Percentiles rank a stretch among this genome's conserved stretches.
These are phyloP conservation scores for Chlorella vulgaris DNA, from an alignment of 139 green algal species.

Conservation along the genomic window DNA sequence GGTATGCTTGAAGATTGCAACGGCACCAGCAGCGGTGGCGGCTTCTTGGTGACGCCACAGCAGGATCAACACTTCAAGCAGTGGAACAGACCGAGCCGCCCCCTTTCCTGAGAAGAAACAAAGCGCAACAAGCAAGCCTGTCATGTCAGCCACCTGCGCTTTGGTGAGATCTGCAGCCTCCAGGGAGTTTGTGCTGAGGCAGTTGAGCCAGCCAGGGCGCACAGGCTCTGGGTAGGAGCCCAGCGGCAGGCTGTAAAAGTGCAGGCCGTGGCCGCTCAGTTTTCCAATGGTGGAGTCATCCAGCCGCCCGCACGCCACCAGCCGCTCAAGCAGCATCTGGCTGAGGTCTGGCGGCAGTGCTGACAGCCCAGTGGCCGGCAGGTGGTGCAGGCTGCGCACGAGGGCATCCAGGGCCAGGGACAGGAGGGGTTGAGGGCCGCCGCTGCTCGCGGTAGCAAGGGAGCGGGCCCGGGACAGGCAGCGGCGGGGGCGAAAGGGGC, in stretches of 20 bases:
- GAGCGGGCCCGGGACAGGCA: neutral
- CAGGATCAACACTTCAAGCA: no score
- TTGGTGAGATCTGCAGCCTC: slow-evolving; percentile 27
- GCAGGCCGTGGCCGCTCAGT: slow-evolving; percentile 15
- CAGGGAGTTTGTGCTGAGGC: slow-evolving; percentile 16
- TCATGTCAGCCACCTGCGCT: slow-evolving; percentile 15
- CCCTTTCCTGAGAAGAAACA: no score
- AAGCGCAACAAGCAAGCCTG: no score
- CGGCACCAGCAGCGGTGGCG: no score
- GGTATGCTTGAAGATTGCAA: no score
- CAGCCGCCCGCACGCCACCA: slow-evolving; percentile 15
- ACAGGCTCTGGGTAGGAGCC: slow-evolving; percentile 12
- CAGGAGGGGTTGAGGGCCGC: slow-evolving; percentile 1
- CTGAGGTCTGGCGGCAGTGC: slow-evolving; percentile 44
- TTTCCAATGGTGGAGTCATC: slow-evolving; percentile 1
- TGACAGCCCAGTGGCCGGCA: neutral
- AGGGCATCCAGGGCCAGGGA: neutral
- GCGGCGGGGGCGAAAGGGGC: slow-evolving; percentile 5
- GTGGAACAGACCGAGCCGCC: no score
- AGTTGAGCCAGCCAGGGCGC: slow-evolving; percentile 31
- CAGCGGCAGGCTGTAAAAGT: slow-evolving; percentile 41
- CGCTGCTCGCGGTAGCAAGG: neutral
- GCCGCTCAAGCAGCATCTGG: slow-evolving; percentile 46
- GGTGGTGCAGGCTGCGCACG: neutral
- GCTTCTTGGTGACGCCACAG: no score